Evolutionary conservation across 176 grass and related monocot genomes (phyloP).

Genomic region (Eragrostis curvula): DNA sequence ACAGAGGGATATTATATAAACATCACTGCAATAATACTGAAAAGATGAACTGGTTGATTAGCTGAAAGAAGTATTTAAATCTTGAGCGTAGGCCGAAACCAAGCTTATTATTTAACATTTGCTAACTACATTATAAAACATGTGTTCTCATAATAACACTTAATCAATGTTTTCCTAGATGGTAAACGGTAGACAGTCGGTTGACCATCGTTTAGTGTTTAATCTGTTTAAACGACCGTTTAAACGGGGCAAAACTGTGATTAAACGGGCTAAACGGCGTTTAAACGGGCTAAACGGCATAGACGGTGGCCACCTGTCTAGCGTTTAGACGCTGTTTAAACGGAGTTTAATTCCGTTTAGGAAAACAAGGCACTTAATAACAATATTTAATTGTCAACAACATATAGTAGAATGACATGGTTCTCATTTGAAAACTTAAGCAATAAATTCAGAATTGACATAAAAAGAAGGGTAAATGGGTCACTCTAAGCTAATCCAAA

Average conservation of each 20-base stretch:
- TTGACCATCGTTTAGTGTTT: too few relatives aligned
- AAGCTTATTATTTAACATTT: slow-evolving; percentile 9
- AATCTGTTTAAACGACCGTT: too few relatives aligned
- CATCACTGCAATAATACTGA: slow-evolving; percentile 9
- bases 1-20: neutral
- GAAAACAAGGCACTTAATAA: slow-evolving; percentile 18
- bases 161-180: too few relatives aligned
- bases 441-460: neutral
- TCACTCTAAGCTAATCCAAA: neutral
- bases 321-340: too few relatives aligned
- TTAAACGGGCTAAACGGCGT: too few relatives aligned
- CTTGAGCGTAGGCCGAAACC: slow-evolving; percentile 1
- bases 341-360: too few relatives aligned
- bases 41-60: slow-evolving; percentile 23
- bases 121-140: neutral
- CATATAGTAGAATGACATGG: neutral
- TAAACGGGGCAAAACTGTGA: too few relatives aligned
- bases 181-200: too few relatives aligned
- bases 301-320: too few relatives aligned
- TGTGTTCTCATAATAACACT: neutral
- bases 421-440: slow-evolving; percentile 17
- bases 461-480: neutral
- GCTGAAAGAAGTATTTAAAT: neutral
- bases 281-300: too few relatives aligned
- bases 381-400: neutral